Evolutionary conservation across 2,329 filamentous ascomycete species (phyloP), one percentile per base, ranked within the genome.

Genomic region (Monosporascus cannonballus): DNA sequence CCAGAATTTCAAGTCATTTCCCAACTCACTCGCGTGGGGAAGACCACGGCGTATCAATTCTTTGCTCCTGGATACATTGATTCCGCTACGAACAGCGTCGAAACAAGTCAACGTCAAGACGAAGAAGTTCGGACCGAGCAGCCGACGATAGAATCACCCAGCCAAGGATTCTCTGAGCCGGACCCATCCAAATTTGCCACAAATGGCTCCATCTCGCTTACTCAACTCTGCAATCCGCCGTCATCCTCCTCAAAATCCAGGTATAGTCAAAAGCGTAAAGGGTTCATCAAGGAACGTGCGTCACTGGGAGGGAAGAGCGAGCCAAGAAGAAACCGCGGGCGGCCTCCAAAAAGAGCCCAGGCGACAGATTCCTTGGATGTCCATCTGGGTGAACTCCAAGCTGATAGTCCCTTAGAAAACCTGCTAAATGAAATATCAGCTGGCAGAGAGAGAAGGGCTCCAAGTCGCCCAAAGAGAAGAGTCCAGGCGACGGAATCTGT

Each of bases 1-100:
- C 42, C 22, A 25, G 42, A 46, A 20, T 69, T 76, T 30, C 67
- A 71, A 51, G 64, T 76, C 24, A 63, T 56, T 37, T 70, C 69
- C 48, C 63, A 70, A 45, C 60, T 73, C 4, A 65, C 65, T 8
- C 71, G 73, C 7, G 54, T 66, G 2, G 71, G 71, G 9, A 75
- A 72, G 55, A 73, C 71, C 27, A 70, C 69, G 50, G 70, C 71
- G 9, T 76, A 74, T 55, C 69, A 71, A 46, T 76, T 73, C 52
- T 69, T 66, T 39, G 59, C 64, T 42, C 54, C 47, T 17, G 62
- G 62, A 42, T 49, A 54, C 2, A 14, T 46, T 5, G 45, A 50
- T 17, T 34, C n/a, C 17, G 18, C 17, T 11, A 18, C 18, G 3
- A 34, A 36, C 25, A 48, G 50, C n/a, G 50, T 53, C 24, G 55